phyloP scores from a whole-genome alignment of 352 stramenopile species.

The Globisporangium recalcitrans region DNA sequence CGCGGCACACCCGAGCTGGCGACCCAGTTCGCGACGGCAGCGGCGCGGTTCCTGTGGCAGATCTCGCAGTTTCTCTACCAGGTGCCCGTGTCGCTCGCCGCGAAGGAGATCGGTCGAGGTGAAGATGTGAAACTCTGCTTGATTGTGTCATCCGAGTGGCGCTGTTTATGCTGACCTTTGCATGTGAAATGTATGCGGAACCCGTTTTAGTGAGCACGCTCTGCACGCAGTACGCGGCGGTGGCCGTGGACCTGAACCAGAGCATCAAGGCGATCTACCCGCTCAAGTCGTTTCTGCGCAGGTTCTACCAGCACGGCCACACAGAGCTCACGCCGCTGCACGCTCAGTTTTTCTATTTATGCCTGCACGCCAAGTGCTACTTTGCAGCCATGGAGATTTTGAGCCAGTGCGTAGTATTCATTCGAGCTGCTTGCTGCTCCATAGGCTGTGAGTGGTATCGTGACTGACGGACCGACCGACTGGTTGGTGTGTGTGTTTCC shows the following conservation, averaged over 20 bases:
- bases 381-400: slow-evolving; percentile 60
- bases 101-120: slow-evolving; percentile 59
- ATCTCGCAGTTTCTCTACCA: slow-evolving; percentile 47
- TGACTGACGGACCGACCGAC: background rate
- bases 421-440: background rate
- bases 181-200: no score
- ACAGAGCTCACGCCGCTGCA: slow-evolving; percentile 60
- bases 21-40: slow-evolving; percentile 20
- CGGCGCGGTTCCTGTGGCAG: slow-evolving; percentile 34
- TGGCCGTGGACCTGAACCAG: slow-evolving; percentile 46
- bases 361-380: slow-evolving; percentile 78
- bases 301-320: slow-evolving; percentile 55
- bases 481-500: background rate
- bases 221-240: slow-evolving; percentile 38
- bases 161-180: background rate
- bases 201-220: slow-evolving; percentile 51
- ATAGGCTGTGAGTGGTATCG: background rate
- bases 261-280: slow-evolving; percentile 63
- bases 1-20: slow-evolving; percentile 17
- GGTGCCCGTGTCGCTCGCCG: slow-evolving; percentile 37
- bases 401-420: slow-evolving; percentile 39
- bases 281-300: slow-evolving; percentile 58
- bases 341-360: slow-evolving; percentile 74
- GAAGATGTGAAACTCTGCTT: no score
- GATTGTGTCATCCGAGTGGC: no score